Evolutionary conservation across 2,329 filamentous ascomycete species (phyloP), one percentile per base, ranked within the genome.

Genomic region (Epichloe typhina): DNA sequence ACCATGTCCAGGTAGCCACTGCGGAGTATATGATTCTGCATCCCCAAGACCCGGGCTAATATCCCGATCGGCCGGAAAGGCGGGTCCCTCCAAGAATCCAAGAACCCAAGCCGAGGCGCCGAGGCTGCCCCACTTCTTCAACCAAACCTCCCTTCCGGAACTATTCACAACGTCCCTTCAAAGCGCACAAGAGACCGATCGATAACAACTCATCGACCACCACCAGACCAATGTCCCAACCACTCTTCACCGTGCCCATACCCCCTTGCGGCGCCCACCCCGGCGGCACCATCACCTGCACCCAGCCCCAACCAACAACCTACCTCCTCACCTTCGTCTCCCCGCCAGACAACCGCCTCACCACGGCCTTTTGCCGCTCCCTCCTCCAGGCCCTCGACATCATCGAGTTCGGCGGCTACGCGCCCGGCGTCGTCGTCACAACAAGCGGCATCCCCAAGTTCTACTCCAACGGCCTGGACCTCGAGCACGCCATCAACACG

Each of bases 401-500:
- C 21, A 69, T 93, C 60, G 83, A 89, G 65, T 76, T 81, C 53
- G 74, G 74, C 50, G 59, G 63, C 46, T 74, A 84, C 59, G 72
- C 77, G 0, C 76, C 77, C n/a, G 87, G 87, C 49, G 86, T 90
- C 5, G 73, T 93, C 13, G 71, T 90, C 52, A 91, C 86, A 5
- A 91, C 86, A 0, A 86, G 82, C 41, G 78, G 75, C 46, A 84
- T 90, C 52, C 64, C 72, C 48, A 93, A 93, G 62, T 91, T 91
- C 72, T 93, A 85, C 70, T 83, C 77, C 64, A 91, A 91, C 67
- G 87, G 87, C 0, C 75, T 93, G n/a, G 85, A 93, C 64, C 76
- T 90, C 13, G 73, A 80, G 39, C 77, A 86, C 62, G 83, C 81
- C n/a, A 61, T 73, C 36, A 65, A 68, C 33, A 79, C 77, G 0